phyloP scores from a whole-genome alignment of 2,329 filamentous ascomycete species.

The Clarireedia hainanense region DNA sequence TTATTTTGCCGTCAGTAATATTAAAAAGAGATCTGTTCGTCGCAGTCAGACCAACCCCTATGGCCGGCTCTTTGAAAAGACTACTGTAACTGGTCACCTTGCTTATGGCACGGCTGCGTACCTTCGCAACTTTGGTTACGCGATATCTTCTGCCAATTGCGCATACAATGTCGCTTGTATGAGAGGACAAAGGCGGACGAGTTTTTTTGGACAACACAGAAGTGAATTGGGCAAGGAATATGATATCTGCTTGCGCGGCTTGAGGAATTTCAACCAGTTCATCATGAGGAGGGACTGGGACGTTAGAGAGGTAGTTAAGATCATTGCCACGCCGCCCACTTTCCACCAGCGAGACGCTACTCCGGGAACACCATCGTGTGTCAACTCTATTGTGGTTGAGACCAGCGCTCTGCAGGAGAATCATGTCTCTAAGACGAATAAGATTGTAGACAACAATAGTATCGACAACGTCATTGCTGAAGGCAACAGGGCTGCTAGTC shows the following conservation, averaged over 20 bases:
- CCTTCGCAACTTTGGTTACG: background rate
- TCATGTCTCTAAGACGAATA: no score
- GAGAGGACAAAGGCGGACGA: background rate
- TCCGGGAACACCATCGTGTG: no score
- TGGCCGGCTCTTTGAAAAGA: background rate
- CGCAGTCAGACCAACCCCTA: background rate
- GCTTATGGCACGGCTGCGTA: slow-evolving; percentile 1
- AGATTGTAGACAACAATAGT: no score
- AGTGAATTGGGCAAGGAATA: background rate
- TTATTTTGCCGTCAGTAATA: background rate
- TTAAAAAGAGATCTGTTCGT: background rate
- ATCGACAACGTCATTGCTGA: no score
- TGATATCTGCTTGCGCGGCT: background rate
- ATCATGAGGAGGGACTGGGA: slow-evolving; percentile 6
- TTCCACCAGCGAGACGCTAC: no score
- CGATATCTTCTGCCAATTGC: background rate
- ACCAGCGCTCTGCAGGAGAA: no score
- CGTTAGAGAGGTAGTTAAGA: background rate
- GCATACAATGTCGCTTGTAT: background rate
- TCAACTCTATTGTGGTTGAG: no score
- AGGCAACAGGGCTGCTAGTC: no score
- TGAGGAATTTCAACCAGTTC: slow-evolving; percentile 1
- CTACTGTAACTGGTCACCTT: background rate
- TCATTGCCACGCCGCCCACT: no score
- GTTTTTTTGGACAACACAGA: background rate